Evolutionary conservation across 2,329 filamentous ascomycete species (phyloP).

Genomic region (Reticulascus tulasneorum): DNA sequence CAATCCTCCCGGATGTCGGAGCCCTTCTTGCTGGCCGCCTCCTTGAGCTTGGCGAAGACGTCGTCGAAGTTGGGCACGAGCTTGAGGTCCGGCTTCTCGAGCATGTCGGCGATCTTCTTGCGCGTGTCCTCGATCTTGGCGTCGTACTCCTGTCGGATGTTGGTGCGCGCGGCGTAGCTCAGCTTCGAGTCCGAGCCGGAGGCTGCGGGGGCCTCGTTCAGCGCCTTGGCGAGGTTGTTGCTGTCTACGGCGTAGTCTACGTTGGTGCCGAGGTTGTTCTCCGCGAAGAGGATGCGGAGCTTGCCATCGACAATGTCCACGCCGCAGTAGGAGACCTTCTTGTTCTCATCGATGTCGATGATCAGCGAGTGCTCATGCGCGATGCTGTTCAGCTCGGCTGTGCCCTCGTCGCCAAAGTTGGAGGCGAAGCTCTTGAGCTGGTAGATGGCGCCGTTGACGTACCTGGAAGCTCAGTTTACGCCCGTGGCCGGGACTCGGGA

Average conservation of each 20-base stretch:
- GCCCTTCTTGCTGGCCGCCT: conserved; percentile 22
- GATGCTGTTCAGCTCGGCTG: conserved; percentile 45
- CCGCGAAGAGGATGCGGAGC: conserved; percentile 45
- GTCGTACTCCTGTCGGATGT: conserved; percentile 41
- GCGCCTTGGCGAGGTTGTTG: conserved; percentile 35
- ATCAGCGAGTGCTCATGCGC: conserved; percentile 38
- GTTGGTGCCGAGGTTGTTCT: conserved; percentile 41
- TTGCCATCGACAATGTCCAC: conserved; percentile 38
- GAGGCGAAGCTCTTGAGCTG: conserved; percentile 35
- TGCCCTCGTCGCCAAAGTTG: conserved; percentile 31
- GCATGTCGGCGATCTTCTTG: conserved; percentile 28
- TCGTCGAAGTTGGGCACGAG: conserved; percentile 45
- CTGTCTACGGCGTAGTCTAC: conserved; percentile 31
- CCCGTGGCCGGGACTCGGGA: neutral
- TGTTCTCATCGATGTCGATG: conserved; percentile 42
- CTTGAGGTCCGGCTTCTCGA: conserved; percentile 35
- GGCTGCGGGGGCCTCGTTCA: conserved; percentile 38
- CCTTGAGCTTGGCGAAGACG: conserved; percentile 35
- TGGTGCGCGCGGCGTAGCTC: conserved; percentile 38
- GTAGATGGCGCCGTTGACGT: conserved; percentile 37
- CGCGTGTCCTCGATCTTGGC: conserved; percentile 34
- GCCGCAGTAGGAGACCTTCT: conserved; percentile 39
- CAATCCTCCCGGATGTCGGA: conserved; percentile 34
- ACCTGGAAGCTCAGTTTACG: conserved; percentile 25
- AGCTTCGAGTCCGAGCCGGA: conserved; percentile 23